Evolutionary conservation across 2,329 filamentous ascomycete species (phyloP).

Genomic region (Botryotinia convoluta): DNA sequence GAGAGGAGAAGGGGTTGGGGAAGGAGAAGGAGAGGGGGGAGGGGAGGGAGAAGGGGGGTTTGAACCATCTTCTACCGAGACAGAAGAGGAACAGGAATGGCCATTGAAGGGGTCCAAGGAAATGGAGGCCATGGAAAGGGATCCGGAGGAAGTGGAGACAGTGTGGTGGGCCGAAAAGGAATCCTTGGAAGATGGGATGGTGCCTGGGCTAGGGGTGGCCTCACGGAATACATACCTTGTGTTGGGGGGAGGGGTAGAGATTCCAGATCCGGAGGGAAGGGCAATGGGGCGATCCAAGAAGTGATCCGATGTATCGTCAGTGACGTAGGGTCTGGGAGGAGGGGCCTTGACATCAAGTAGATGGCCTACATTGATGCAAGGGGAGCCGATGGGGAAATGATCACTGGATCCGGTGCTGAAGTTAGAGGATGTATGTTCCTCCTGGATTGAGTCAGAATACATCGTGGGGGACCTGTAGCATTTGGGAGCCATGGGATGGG

Average conservation of each 20-base stretch:
- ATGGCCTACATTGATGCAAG: background rate
- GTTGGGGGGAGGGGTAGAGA: background rate
- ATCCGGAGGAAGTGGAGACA: background rate
- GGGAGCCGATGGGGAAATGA: background rate
- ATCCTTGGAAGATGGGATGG: background rate
- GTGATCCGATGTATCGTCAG: background rate
- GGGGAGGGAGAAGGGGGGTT: background rate
- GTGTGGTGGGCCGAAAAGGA: background rate
- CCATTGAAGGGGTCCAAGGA: background rate
- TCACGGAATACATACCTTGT: background rate
- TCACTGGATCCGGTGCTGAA: background rate
- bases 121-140: background rate
- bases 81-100: background rate
- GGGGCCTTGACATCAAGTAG: background rate
- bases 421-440: background rate
- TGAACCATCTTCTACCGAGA: background rate
- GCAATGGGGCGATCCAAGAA: background rate
- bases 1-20: background rate
- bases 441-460: background rate
- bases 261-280: background rate
- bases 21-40: too few species aligned
- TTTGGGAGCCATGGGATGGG: background rate
- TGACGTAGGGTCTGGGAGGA: background rate
- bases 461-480: background rate
- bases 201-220: background rate